A percentile compares a stretch with the other conserved stretches of the same genome.
Conservation (phyloP, 768 basidiomycete species). For the Collybia mongolica region DNA sequence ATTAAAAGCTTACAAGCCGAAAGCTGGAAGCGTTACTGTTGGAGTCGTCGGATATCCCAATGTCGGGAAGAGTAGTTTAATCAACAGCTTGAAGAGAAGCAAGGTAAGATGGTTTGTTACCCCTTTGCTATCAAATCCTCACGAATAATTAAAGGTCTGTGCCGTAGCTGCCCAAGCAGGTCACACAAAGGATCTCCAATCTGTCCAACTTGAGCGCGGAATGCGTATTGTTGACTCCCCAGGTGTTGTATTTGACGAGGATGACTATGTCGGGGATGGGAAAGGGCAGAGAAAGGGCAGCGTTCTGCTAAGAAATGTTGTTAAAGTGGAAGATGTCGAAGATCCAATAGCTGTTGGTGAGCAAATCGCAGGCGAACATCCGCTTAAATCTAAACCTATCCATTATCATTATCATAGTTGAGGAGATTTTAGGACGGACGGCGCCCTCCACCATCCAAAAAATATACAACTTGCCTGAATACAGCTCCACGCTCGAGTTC, state of each 20-base stretch:
- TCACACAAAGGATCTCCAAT: constrained; percentile 90
- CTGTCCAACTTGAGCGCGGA: constrained; percentile 88
- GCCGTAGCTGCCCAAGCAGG: constrained; percentile 93
- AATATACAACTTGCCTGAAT: constrained; percentile 84
- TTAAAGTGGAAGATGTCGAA: constrained; percentile 87
- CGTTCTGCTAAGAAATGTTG: constrained; percentile 81
- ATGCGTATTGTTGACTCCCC: constrained; percentile 94
- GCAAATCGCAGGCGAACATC: constrained; percentile 22
- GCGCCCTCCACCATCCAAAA: constrained; percentile 69
- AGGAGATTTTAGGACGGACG: constrained; percentile 80
- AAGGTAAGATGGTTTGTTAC: constrained; percentile 47
- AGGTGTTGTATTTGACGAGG: constrained; percentile 94
- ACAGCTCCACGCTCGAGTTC: constrained; percentile 73
- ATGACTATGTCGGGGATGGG: constrained; percentile 43
- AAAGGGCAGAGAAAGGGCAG: constrained; percentile 54
- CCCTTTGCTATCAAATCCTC: neutral
- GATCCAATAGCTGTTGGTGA: constrained; percentile 88
- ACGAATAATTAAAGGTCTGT: constrained; percentile 57
- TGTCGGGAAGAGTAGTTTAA: constrained; percentile 93
- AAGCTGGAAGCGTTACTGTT: constrained; percentile 71
- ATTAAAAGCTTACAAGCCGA: constrained; percentile 80
- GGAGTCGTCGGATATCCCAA: constrained; percentile 97
- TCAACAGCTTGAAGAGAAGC: constrained; percentile 87
- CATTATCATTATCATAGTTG: constrained; percentile 50
- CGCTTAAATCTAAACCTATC: neutral